Conservation (phyloP, 2,329 filamentous ascomycete species). For the Neofusicoccum sp. region DNA sequence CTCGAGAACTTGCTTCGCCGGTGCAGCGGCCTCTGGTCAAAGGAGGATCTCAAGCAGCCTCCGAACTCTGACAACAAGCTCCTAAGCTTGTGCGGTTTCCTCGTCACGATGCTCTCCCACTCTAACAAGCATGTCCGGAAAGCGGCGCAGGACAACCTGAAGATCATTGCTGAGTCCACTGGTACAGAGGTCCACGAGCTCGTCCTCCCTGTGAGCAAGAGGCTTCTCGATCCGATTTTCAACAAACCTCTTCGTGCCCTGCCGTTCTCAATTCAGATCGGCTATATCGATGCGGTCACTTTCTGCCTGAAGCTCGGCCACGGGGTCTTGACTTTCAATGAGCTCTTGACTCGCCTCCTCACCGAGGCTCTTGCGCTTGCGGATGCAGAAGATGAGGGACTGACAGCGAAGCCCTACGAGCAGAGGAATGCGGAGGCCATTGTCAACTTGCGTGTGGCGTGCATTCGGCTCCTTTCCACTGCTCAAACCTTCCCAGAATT, state of each 20-base stretch:
- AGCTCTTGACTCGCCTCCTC: constrained; percentile 82
- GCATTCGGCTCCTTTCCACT: constrained; percentile 87
- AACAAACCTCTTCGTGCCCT: constrained; percentile 90
- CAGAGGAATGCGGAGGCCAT: constrained; percentile 96
- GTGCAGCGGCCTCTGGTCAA: constrained; percentile 75
- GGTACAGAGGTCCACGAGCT: constrained; percentile 81
- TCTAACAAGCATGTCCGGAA: constrained; percentile 95
- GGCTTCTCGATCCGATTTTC: constrained; percentile 87
- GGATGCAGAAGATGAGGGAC: constrained; percentile 88
- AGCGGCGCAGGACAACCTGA: constrained; percentile 77
- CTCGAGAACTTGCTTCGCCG: constrained; percentile 74
- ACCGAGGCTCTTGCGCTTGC: constrained; percentile 92
- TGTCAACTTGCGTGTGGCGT: constrained; percentile 85
- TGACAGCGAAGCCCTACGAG: constrained; percentile 85
- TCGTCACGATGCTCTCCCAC: constrained; percentile 86
- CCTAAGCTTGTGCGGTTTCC: constrained; percentile 74
- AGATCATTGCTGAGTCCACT: constrained; percentile 75
- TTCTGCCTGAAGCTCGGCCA: constrained; percentile 89
- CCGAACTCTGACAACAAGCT: constrained; percentile 56
- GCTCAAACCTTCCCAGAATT: constrained; percentile 94
- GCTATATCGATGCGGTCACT: constrained; percentile 95
- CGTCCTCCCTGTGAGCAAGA: constrained; percentile 84
- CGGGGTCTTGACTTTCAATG: constrained; percentile 88
- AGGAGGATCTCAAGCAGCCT: constrained; percentile 71
- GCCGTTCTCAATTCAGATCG: constrained; percentile 93